phyloP scores from a whole-genome alignment of 2,329 filamentous ascomycete species.

The Colletotrichum sp. region DNA sequence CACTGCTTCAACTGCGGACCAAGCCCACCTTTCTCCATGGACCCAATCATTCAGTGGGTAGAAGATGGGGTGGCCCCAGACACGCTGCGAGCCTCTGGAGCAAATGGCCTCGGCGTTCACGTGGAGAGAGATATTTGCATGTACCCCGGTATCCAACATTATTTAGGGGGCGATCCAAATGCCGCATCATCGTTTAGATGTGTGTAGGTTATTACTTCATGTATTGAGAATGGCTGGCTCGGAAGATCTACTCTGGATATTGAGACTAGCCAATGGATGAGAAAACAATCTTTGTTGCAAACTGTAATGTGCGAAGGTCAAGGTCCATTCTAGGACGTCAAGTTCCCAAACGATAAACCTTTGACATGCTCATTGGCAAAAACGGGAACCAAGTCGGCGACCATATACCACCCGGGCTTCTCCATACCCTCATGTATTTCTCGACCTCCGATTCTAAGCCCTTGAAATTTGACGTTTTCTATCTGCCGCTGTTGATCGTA shows the following conservation, averaged over 20 bases:
- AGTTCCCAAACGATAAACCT: background rate
- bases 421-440: background rate
- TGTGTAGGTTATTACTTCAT: background rate
- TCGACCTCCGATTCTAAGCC: background rate
- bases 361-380: slow-evolving; percentile 21
- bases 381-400: background rate
- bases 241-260: background rate
- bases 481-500: background rate
- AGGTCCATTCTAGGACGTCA: background rate
- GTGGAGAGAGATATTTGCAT: background rate
- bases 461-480: background rate
- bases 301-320: background rate
- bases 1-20: slow-evolving; percentile 41
- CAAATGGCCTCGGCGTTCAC: background rate
- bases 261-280: background rate
- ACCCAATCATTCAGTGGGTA: background rate
- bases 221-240: background rate
- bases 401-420: background rate
- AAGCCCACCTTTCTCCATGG: background rate
- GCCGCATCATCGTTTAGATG: background rate
- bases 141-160: background rate
- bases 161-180: background rate
- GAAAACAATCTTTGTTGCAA: background rate
- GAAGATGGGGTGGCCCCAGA: background rate
- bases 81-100: background rate